Percentiles rank a stretch among this genome's conserved stretches.
Conservation (phyloP, 192 early-diverging fungal genomes). For the Coemansia sp. region DNA sequence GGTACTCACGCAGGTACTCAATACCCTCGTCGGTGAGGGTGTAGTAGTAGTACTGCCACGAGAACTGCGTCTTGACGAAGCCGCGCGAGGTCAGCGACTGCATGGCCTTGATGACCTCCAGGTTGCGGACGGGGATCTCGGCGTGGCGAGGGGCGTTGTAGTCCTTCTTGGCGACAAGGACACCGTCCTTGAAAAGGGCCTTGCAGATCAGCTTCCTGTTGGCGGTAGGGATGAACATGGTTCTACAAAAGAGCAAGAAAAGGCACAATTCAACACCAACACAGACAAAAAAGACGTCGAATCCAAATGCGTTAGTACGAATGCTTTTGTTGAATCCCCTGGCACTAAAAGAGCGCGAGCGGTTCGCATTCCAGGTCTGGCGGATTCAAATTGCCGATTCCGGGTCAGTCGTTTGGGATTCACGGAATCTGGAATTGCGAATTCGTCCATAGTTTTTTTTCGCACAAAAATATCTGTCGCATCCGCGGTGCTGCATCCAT, state of each 20-base stretch:
- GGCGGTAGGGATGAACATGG: slow-evolving; percentile 95
- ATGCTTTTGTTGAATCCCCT: background rate
- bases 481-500: background rate
- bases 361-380: background rate
- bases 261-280: background rate
- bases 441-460: background rate
- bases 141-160: slow-evolving; percentile 93
- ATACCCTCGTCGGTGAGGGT: slow-evolving; percentile 97
- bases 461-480: background rate
- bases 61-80: slow-evolving; percentile 95
- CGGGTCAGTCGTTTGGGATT: background rate
- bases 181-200: slow-evolving; percentile 94
- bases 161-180: slow-evolving; percentile 99
- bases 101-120: slow-evolving; percentile 98
- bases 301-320: slow-evolving; percentile 1
- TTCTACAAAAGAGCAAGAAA: slow-evolving; percentile 33
- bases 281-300: background rate
- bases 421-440: background rate
- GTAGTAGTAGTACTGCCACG: slow-evolving; percentile 99
- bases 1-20: slow-evolving; percentile 94
- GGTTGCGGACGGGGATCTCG: slow-evolving; percentile 96
- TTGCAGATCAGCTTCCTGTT: slow-evolving; percentile 98
- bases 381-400: slow-evolving; percentile 1
- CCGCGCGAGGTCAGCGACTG: slow-evolving; percentile 94
- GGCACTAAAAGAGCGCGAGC: background rate